A percentile compares a stretch with the other conserved stretches of the same genome.
Conservation (phyloP, 2,329 filamentous ascomycete species). For the Cladophialophora yegresii region DNA sequence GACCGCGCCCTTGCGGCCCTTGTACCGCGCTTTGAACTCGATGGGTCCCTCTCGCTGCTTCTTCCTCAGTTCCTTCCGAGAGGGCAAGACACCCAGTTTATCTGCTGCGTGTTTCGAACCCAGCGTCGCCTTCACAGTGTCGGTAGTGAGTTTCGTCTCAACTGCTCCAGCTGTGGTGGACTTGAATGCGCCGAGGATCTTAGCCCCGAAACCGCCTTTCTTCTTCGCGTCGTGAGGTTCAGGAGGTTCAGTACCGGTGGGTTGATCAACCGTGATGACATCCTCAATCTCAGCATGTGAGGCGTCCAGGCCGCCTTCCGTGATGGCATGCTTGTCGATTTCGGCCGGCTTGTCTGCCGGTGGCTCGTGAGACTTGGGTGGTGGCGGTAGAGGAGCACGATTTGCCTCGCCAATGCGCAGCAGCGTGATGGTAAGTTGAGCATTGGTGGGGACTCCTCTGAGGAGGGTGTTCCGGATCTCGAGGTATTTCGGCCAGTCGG, state of each 20-base stretch:
- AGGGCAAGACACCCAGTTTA: slow-evolving; percentile 68
- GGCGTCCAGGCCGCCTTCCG: slow-evolving; percentile 62
- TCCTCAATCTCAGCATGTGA: slow-evolving; percentile 65
- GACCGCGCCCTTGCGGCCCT: slow-evolving; percentile 70
- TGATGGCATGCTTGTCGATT: slow-evolving; percentile 55
- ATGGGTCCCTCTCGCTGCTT: slow-evolving; percentile 63
- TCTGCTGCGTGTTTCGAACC: slow-evolving; percentile 66
- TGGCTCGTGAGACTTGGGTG: slow-evolving; percentile 49
- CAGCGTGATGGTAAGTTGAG: slow-evolving; percentile 77
- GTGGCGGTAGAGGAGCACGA: slow-evolving; percentile 72
- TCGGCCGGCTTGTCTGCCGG: slow-evolving; percentile 56
- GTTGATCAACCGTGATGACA: slow-evolving; percentile 59
- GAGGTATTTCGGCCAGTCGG: slow-evolving; percentile 73
- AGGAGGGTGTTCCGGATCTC: slow-evolving; percentile 72
- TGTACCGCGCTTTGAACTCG: slow-evolving; percentile 71
- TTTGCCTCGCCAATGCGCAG: slow-evolving; percentile 80
- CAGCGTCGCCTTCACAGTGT: slow-evolving; percentile 67
- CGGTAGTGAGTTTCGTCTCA: slow-evolving; percentile 70
- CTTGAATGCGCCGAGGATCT: slow-evolving; percentile 68
- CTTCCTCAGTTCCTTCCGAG: slow-evolving; percentile 44
- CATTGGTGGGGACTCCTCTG: slow-evolving; percentile 81
- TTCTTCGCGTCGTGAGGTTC: slow-evolving; percentile 41
- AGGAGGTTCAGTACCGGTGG: slow-evolving; percentile 46
- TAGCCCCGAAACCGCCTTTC: slow-evolving; percentile 52
- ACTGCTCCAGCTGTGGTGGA: slow-evolving; percentile 69